Evolutionary conservation across 345 rosid species (phyloP).

Genomic region (Diplotaxis tenuifolia): DNA sequence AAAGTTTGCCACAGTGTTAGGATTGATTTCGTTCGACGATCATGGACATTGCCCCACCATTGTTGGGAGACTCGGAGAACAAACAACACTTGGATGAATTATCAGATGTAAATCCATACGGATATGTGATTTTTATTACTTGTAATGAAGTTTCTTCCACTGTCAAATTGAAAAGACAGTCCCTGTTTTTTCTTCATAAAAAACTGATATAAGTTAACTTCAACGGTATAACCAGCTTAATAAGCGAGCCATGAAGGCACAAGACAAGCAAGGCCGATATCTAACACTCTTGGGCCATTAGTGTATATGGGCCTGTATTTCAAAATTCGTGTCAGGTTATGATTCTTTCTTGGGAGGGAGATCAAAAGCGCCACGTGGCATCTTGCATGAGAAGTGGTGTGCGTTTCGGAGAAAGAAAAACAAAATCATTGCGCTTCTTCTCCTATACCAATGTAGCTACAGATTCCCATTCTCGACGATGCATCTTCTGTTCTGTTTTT

Average conservation of each 20-base stretch:
- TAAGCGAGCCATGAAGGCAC: no score
- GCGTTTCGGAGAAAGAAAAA: not conserved
- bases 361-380: not conserved
- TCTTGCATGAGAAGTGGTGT: not conserved
- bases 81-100: no score
- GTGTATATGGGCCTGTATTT: not conserved
- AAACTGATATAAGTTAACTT: no score
- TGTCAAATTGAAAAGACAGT: no score
- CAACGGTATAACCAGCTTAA: no score
- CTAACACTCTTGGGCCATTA: not conserved
- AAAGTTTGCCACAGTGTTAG: not conserved
- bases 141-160: no score
- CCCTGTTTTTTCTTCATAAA: no score
- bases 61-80: not conserved
- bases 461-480: not conserved
- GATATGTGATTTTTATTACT: no score
- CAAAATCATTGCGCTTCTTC: not conserved
- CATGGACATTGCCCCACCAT: not conserved
- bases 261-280: no score
- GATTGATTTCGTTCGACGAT: not conserved
- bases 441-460: not conserved
- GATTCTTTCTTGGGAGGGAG: not conserved
- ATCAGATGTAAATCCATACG: no score
- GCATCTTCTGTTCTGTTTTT: not conserved
- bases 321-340: not conserved